These are phyloP conservation scores for Cupressus sempervirens DNA, from an alignment of 75 land plant species.

Conservation along the genomic window DNA sequence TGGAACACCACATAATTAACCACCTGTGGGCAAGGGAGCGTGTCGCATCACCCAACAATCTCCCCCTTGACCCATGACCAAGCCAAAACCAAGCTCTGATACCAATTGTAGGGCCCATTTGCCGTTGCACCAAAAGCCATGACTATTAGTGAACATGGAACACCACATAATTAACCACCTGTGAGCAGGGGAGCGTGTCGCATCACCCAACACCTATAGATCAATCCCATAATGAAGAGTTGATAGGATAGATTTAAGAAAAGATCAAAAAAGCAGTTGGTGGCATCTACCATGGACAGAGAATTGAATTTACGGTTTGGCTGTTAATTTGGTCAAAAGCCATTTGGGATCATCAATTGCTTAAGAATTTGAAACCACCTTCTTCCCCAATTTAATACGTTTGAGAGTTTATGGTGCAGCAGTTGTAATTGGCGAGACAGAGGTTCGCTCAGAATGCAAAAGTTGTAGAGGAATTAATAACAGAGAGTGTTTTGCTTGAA, in stretches of 20 bases:
- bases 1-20: no score
- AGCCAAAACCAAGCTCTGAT: no score
- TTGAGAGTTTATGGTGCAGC: not conserved
- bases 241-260: not conserved
- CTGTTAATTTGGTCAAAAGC: not conserved
- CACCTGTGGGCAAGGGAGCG: no score
- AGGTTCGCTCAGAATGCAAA: not conserved
- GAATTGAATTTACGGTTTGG: not conserved
- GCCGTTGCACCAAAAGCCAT: no score
- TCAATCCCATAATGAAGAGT: not conserved
- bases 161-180: no score
- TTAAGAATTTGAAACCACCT: not conserved
- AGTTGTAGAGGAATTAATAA: not conserved
- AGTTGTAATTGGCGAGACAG: no score
- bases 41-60: no score
- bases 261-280: not conserved
- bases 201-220: no score
- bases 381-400: not conserved
- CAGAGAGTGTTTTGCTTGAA: not conserved
- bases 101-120: no score
- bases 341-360: not conserved
- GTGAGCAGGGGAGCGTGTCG: no score
- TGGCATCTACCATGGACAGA: not conserved
- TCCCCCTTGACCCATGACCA: no score
- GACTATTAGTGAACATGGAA: no score